phyloP scores from a whole-genome alignment of 2,329 filamentous ascomycete genomes.

The Acrodontium crateriforme region DNA sequence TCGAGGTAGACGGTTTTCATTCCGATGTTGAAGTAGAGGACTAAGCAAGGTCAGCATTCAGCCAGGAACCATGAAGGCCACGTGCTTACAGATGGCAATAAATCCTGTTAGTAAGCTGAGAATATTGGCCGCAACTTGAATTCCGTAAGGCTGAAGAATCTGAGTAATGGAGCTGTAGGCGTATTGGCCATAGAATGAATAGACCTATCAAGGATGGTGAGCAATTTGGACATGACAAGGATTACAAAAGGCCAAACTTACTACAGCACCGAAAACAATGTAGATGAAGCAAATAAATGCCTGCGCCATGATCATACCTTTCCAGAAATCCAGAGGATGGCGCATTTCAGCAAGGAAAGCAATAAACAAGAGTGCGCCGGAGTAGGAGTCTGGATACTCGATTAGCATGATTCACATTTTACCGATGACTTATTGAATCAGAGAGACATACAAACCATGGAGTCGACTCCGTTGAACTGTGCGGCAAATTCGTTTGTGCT shows the following conservation, averaged over 20 bases:
- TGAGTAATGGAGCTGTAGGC: constrained; percentile 22
- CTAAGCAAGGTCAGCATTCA: constrained; percentile 8
- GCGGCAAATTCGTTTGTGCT: constrained; percentile 3
- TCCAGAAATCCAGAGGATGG: constrained; percentile 34
- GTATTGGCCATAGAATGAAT: constrained; percentile 35
- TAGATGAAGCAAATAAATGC: constrained; percentile 35
- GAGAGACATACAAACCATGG: constrained; percentile 6
- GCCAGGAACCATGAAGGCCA: no score
- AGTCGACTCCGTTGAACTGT: constrained; percentile 7
- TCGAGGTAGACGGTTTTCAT: constrained; percentile 40
- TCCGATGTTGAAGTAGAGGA: constrained; percentile 29
- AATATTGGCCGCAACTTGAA: constrained; percentile 27
- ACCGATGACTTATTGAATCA: not conserved
- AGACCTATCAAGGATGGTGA: constrained; percentile 9
- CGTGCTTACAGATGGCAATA: constrained; percentile 16
- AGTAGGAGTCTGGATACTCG: constrained; percentile 27
- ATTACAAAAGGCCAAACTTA: no score
- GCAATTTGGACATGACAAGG: not conserved
- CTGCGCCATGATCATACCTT: constrained; percentile 30
- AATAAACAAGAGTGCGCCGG: constrained; percentile 42
- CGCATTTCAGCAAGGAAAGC: constrained; percentile 43
- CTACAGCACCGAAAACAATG: constrained; percentile 33
- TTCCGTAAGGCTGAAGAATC: constrained; percentile 23
- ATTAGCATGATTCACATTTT: no score
- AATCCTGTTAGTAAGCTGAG: constrained; percentile 24